Base-by-base conservation (phyloP, 2,329 filamentous ascomycete species). In the Xylariaceae sp. region DNA sequence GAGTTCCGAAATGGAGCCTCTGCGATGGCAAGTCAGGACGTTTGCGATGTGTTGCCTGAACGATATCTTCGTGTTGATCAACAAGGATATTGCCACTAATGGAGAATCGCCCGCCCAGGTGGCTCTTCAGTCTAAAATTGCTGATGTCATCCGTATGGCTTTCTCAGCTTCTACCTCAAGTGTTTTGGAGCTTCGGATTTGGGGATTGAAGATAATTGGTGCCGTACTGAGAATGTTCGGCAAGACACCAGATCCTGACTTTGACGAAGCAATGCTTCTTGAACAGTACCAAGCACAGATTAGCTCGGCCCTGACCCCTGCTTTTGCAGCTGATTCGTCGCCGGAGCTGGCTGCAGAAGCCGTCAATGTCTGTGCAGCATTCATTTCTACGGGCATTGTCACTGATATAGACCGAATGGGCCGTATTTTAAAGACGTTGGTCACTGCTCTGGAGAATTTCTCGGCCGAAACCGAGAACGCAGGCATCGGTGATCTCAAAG, bases 251-350 rank as follows among this genome's bases (percentile, higher is more conserved):
- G 93, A 98, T 65, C 94, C 93, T 0, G 93, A 98, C 61, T 98
- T 98, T 59, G 81, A 91, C n/a, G 93, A 98, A 65, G 93, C 87
- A 1, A 95, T 95, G 66, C 74, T 98, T 13, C 76, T 98, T 3
- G 94, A 98, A 63, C 93, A 98, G 64, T 98, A 98, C 57, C 94
- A 98, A 65, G 93, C 93, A 4, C 93, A 98, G 61, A 98, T 98
- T 60, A 90, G 90, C 56, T 97, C 93, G 15, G 93, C 93, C 1
- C 73, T 98, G 47, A 98, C 94, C 0, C 93, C 93, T 3, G 94
- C 93, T 0, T 98, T 98, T 66, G 90, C 93, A 1, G 85, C 84
- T 3, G 93, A 98, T 63, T 98, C 93, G 0, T 96, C 91, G 1
- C 90, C 94, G 1, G 93, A 98, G 63, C 73, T 98, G 13, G 94